Percentiles rank a stretch among this genome's conserved stretches.
Evolutionary conservation across 768 basidiomycete species (phyloP).

Genomic region (Trametes cingulata): DNA sequence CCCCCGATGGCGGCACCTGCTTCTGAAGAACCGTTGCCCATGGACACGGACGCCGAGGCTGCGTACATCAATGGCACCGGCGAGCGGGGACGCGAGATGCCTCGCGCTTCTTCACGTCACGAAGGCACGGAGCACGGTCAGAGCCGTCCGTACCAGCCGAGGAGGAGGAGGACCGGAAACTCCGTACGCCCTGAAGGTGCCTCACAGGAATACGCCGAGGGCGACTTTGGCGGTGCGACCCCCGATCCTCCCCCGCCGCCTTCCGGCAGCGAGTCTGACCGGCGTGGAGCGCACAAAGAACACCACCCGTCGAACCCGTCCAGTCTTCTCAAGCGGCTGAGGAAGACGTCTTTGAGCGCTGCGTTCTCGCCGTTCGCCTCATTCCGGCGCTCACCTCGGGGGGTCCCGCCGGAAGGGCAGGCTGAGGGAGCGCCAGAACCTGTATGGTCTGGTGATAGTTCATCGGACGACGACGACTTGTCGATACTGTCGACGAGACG

Average conservation of each 20-base stretch:
- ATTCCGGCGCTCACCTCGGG: constrained; percentile 21
- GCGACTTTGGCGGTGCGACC: constrained; percentile 18
- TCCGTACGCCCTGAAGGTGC: background rate
- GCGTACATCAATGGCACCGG: constrained; percentile 54
- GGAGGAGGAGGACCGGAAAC: background rate
- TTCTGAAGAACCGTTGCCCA: constrained; percentile 59
- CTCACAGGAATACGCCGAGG: background rate
- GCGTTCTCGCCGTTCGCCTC: constrained; percentile 29
- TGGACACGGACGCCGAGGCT: constrained; percentile 79
- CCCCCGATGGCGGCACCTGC: constrained; percentile 33
- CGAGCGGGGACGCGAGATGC: background rate
- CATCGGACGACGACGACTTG: constrained; percentile 30
- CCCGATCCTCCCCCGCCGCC: constrained; percentile 24
- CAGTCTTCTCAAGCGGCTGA: constrained; percentile 25
- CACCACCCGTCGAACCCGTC: constrained; percentile 5
- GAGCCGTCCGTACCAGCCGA: background rate
- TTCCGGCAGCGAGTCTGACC: constrained; percentile 14
- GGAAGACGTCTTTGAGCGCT: constrained; percentile 22
- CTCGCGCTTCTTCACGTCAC: background rate
- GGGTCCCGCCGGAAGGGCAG: background rate
- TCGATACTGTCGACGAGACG: constrained; percentile 24
- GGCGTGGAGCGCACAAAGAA: background rate
- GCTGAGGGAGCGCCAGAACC: constrained; percentile 8
- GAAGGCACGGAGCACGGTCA: background rate
- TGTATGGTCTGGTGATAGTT: constrained; percentile 30